Conservation (phyloP, 768 basidiomycete species). For the Dentipellis sp. region DNA sequence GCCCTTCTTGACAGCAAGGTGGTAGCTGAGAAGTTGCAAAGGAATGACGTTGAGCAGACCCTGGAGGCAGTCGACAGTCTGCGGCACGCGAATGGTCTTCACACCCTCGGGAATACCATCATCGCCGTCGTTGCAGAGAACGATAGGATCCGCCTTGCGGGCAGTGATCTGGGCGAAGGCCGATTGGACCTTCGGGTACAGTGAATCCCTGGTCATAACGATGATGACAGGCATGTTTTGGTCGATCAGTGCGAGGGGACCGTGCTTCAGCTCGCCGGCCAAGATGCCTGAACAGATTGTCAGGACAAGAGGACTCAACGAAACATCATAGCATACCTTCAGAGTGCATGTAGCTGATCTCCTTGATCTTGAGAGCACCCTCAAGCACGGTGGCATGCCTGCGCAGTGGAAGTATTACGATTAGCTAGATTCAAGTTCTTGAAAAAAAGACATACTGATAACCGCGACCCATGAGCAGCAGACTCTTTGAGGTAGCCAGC, state of each 20-base stretch:
- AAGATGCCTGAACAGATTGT: conserved; percentile 60
- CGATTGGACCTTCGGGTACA: conserved; percentile 97
- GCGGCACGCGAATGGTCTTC: conserved; percentile 90
- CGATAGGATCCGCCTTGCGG: conserved; percentile 90
- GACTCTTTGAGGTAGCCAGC: conserved; percentile 67
- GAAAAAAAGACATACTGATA: conserved; percentile 62
- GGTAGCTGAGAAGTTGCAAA: conserved; percentile 91
- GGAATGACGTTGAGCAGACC: conserved; percentile 96
- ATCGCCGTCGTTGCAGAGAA: conserved; percentile 93
- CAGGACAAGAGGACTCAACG: not conserved
- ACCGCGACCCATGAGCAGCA: conserved; percentile 95
- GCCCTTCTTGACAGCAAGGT: conserved; percentile 90
- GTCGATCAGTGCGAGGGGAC: conserved; percentile 94
- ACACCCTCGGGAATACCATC: conserved; percentile 60
- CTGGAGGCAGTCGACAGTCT: conserved; percentile 91
- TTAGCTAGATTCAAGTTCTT: not conserved
- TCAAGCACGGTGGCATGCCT: conserved; percentile 95
- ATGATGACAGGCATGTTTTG: conserved; percentile 99
- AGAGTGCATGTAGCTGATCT: conserved; percentile 90
- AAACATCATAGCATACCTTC: conserved; percentile 38
- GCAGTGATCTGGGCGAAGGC: conserved; percentile 97
- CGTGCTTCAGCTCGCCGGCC: conserved; percentile 98
- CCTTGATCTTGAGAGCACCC: conserved; percentile 98
- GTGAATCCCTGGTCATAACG: conserved; percentile 97
- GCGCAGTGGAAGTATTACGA: conserved; percentile 3